phyloP scores from a whole-genome alignment of 2,329 filamentous ascomycete genomes.

The Stagonosporopsis rhizophila region DNA sequence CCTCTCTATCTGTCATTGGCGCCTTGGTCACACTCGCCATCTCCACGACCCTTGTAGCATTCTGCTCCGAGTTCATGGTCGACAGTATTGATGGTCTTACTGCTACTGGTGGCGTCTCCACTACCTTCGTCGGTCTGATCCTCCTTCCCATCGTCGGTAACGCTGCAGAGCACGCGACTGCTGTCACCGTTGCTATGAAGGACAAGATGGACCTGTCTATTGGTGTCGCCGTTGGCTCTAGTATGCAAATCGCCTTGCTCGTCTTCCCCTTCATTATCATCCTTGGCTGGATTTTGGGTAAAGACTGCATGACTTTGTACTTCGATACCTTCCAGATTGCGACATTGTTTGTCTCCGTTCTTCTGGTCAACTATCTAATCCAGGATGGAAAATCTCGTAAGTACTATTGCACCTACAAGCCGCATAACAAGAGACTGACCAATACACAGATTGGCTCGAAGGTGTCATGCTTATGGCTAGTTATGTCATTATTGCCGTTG shows the following conservation, averaged over 20 bases:
- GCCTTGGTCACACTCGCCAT: constrained; percentile 73
- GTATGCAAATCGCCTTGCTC: constrained; percentile 70
- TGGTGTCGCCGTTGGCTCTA: constrained; percentile 69
- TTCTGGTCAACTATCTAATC: constrained; percentile 68
- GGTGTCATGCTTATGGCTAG: constrained; percentile 66
- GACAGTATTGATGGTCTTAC: constrained; percentile 65
- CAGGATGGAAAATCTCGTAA: constrained; percentile 63
- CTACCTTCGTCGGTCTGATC: constrained; percentile 69
- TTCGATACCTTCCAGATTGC: constrained; percentile 90
- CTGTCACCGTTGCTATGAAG: constrained; percentile 67
- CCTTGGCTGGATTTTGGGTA: constrained; percentile 66
- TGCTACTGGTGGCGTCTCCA: constrained; percentile 56
- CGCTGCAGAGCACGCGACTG: constrained; percentile 70
- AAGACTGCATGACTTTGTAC: constrained; percentile 73
- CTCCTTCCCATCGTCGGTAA: constrained; percentile 71
- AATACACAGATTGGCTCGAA: constrained; percentile 61
- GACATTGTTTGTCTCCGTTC: constrained; percentile 63
- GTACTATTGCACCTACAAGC: constrained; percentile 7
- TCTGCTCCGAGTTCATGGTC: constrained; percentile 75
- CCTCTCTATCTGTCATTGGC: constrained; percentile 74
- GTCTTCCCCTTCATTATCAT: constrained; percentile 67
- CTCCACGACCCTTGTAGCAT: constrained; percentile 80
- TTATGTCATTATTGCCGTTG: constrained; percentile 68
- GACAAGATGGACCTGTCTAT: constrained; percentile 75
- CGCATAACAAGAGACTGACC: constrained; percentile 23